Conservation (phyloP, 345 rosid genomes). For the Garcia nutans region DNA sequence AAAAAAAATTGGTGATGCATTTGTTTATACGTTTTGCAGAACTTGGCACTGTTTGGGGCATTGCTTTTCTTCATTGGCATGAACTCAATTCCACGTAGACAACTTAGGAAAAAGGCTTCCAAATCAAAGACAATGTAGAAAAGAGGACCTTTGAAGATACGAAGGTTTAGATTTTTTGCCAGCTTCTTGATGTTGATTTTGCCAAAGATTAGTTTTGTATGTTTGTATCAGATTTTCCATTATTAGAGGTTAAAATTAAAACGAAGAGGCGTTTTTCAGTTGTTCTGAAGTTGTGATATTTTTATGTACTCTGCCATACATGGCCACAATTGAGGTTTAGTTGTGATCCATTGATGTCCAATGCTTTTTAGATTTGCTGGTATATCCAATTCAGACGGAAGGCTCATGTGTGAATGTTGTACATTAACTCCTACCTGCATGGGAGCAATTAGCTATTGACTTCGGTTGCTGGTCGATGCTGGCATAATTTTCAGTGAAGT, state of each 20-base stretch:
- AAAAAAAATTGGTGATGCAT: neutral
- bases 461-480: neutral
- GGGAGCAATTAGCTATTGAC: neutral
- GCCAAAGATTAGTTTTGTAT: constrained; percentile 17
- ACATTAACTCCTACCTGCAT: neutral
- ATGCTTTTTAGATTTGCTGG: neutral
- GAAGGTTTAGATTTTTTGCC: neutral
- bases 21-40: constrained; percentile 33
- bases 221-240: constrained; percentile 5
- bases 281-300: neutral
- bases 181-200: neutral
- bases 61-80: constrained; percentile 72
- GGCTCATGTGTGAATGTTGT: neutral
- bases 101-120: constrained; percentile 54
- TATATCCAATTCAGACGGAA: neutral
- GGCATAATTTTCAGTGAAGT: neutral
- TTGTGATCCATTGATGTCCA: neutral
- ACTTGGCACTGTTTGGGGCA: constrained; percentile 69
- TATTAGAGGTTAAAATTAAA: neutral
- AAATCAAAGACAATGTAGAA: constrained; percentile 46
- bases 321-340: constrained; percentile 11
- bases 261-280: neutral
- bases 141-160: neutral
- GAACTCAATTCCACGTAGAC: constrained; percentile 72
- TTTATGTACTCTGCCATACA: neutral